phyloP scores from a whole-genome alignment of 129 eudicot species.

The Lactuca saligna region DNA sequence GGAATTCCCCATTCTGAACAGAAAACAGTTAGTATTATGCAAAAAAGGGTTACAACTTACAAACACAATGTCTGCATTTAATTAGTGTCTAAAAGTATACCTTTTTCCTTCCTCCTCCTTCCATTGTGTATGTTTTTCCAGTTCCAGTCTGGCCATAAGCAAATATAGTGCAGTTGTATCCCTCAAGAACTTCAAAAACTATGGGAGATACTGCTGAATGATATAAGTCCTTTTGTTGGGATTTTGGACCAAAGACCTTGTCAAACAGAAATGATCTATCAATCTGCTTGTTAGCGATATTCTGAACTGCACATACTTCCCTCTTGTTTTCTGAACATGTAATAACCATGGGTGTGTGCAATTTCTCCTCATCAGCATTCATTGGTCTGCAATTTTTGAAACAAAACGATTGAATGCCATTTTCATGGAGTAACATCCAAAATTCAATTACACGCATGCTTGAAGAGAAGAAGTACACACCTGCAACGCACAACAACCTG shows the following conservation, averaged over 20 bases:
- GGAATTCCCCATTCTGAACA: constrained; percentile 77
- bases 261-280: constrained; percentile 68
- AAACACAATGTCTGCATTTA: too few species aligned
- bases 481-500: constrained; percentile 81
- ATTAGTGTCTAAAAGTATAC: constrained; percentile 25
- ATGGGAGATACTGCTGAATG: constrained; percentile 77
- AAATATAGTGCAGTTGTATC: constrained; percentile 87
- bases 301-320: constrained; percentile 77
- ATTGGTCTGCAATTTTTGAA: constrained; percentile 50
- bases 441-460: not conserved
- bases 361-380: constrained; percentile 66
- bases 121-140: constrained; percentile 30
- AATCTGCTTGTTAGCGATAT: constrained; percentile 76
- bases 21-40: constrained; percentile 8
- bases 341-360: constrained; percentile 74
- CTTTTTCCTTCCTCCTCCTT: constrained; percentile 84
- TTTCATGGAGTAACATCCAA: not conserved
- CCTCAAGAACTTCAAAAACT: constrained; percentile 81
- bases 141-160: constrained; percentile 93
- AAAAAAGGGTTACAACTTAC: not conserved
- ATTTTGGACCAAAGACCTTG: constrained; percentile 82
- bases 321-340: constrained; percentile 68
- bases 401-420: constrained; percentile 1
- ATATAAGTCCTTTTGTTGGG: constrained; percentile 71
- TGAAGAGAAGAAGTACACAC: constrained; percentile 23